Base-by-base conservation (phyloP, 495 filamentous ascomycete species). In the Xylaria venustula region DNA sequence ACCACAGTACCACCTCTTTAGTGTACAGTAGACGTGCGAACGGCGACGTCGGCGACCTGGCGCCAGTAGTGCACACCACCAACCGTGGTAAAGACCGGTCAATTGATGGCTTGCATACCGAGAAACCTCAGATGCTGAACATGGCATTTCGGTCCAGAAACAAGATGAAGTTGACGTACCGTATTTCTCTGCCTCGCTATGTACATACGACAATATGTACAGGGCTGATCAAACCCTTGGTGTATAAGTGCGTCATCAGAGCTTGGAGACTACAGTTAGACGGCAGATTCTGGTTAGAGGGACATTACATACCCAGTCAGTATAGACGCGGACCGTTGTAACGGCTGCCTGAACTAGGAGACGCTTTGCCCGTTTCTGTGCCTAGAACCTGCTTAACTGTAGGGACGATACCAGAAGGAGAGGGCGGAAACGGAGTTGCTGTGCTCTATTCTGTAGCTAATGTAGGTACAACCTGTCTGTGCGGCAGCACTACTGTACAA, bases 31-130 rank as follows among this genome's bases (percentile, higher is more conserved):
- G 14, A 15, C 37, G 53, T 19, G 36, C 53, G 25, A 55, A 55
- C 53, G 53, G 53, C 37, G 53, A 55, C 53, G 53, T 55, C 53
- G 53, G 53, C 53, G 53, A 55, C 53, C 53, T 55, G 40, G 41
- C 53, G 53, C 26, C 53, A 45, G 53, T 42, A 42, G 34, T 37
- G 51, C 23, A 54, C n/a, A 25, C 19, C 17, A 45, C 53, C 15
- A 32, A 32, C 17, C 40, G 37, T 55, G 25, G 34, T 37, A 44
- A 22, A 34, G 26, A 22, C 53, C 40, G 53, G 53, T 45, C 40
- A 45, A 55, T 55, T 26, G 20, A 55, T 55, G 53, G 40, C 53
- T 32, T 55, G 53, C 53, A 55, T 55, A 32, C 53, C 25, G 37
- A 45, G 37, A 55, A 12, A 22, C 23, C 19, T 2, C 6, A 12